These are phyloP conservation scores for Friedmanniomyces simplex DNA, from an alignment of 495 filamentous ascomycete genomes.

Conservation along the genomic window DNA sequence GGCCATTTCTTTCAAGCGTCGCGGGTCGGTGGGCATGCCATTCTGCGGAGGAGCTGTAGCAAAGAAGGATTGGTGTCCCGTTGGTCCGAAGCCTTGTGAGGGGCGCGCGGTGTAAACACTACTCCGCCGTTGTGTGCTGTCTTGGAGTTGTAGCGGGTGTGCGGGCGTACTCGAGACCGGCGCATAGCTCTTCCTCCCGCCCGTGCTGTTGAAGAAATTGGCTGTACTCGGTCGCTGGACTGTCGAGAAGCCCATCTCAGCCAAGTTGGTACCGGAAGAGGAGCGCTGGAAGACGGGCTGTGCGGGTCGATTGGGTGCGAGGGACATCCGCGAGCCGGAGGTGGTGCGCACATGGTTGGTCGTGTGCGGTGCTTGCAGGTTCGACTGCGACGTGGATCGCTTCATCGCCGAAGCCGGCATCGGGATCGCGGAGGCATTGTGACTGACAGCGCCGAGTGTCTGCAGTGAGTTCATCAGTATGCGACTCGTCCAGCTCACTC, in stretches of 20 bases:
- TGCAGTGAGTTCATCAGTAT: slow-evolving; percentile 28
- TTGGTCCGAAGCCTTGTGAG: slow-evolving; percentile 46
- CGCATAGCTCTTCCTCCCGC: slow-evolving; percentile 60
- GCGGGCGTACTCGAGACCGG: slow-evolving; percentile 41
- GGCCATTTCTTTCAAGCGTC: slow-evolving; percentile 67
- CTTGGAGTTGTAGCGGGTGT: slow-evolving; percentile 29
- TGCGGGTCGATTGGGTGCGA: slow-evolving; percentile 64
- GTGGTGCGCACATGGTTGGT: slow-evolving; percentile 63
- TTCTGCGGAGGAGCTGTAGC: slow-evolving; percentile 68
- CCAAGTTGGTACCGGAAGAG: slow-evolving; percentile 65
- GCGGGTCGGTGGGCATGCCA: slow-evolving; percentile 75
- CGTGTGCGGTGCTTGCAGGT: slow-evolving; percentile 51
- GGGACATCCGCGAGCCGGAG: slow-evolving; percentile 76
- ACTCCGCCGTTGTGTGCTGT: slow-evolving; percentile 60
- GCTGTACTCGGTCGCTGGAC: slow-evolving; percentile 76
- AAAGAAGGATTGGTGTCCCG: slow-evolving; percentile 82
- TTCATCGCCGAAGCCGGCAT: slow-evolving; percentile 93
- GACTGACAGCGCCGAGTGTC: slow-evolving; percentile 69
- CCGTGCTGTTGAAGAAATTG: slow-evolving; percentile 53
- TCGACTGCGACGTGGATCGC: slow-evolving; percentile 71
- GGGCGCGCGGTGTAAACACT: slow-evolving; percentile 66
- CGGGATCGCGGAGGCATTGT: slow-evolving; percentile 62
- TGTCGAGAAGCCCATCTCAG: slow-evolving; percentile 68
- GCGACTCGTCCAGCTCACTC: not conserved
- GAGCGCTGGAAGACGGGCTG: slow-evolving; percentile 78